Evolutionary conservation across 169 alveolate species (phyloP).

Genomic region (Plasmodium malariae): DNA sequence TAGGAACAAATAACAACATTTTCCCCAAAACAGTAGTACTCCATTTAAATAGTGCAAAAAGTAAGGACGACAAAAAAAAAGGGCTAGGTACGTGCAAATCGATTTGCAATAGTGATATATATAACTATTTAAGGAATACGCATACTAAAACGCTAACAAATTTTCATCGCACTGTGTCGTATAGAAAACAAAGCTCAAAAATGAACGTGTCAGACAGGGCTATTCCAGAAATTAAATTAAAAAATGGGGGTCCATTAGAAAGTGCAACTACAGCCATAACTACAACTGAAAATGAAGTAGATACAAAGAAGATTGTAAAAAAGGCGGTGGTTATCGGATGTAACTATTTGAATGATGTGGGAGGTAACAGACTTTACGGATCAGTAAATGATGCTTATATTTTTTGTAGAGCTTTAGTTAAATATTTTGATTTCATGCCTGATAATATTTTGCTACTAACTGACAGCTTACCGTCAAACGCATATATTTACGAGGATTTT

Average conservation of each 20-base stretch:
- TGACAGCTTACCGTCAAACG: constrained; percentile 88
- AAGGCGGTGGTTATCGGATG: constrained; percentile 93
- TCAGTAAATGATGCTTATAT: constrained; percentile 92
- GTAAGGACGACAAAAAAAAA: neutral
- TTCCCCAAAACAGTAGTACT: neutral
- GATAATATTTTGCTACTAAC: constrained; percentile 86
- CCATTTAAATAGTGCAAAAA: neutral
- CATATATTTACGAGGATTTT: constrained; percentile 80
- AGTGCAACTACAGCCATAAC: no score
- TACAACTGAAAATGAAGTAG: constrained; percentile 16
- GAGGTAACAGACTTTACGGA: constrained; percentile 87
- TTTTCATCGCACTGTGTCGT: constrained; percentile 49
- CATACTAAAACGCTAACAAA: constrained; percentile 16
- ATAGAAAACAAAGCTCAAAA: constrained; percentile 31
- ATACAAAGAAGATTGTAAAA: constrained; percentile 72
- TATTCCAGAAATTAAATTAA: neutral
- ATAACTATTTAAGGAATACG: constrained; percentile 34
- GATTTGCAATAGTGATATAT: constrained; percentile 41
- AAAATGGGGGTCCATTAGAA: no score
- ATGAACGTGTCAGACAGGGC: constrained; percentile 1
- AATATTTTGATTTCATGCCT: constrained; percentile 86
- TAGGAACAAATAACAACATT: neutral
- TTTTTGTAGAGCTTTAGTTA: constrained; percentile 88
- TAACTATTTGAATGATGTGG: constrained; percentile 82
- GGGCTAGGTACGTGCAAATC: constrained; percentile 29